These are phyloP conservation scores for Xylariales sp. DNA, from an alignment of 2,329 filamentous ascomycete species.

Conservation along the genomic window DNA sequence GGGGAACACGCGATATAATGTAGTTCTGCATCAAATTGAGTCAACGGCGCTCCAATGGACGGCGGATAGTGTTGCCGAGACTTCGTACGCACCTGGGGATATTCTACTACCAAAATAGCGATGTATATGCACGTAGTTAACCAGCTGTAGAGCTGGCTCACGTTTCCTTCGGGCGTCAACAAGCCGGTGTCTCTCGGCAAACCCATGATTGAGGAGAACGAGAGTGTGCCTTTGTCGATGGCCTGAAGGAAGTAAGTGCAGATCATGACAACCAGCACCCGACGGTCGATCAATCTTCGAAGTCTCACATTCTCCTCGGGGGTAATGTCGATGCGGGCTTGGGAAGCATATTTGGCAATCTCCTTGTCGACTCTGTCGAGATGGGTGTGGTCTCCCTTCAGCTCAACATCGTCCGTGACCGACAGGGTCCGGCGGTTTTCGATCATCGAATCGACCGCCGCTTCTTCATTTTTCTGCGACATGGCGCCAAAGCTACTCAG, in stretches of 20 bases:
- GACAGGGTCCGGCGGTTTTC: slow-evolving; percentile 48
- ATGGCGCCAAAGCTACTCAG: slow-evolving; percentile 35
- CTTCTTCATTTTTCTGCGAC: slow-evolving; percentile 44
- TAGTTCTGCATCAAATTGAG: slow-evolving; percentile 50
- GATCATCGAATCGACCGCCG: slow-evolving; percentile 41
- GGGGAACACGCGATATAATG: slow-evolving; percentile 71
- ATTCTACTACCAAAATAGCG: slow-evolving; percentile 76
- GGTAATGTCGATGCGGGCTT: slow-evolving; percentile 66
- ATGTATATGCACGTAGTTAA: slow-evolving; percentile 81
- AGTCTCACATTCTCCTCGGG: slow-evolving; percentile 70
- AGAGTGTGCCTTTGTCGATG: slow-evolving; percentile 75
- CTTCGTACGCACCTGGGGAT: slow-evolving; percentile 63
- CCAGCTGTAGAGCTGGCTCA: slow-evolving; percentile 71
- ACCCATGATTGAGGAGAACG: slow-evolving; percentile 73
- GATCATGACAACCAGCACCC: slow-evolving; percentile 77
- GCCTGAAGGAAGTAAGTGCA: slow-evolving; percentile 78
- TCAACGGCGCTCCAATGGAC: slow-evolving; percentile 9
- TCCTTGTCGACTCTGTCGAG: slow-evolving; percentile 70
- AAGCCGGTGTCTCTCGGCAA: slow-evolving; percentile 64
- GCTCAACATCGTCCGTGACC: slow-evolving; percentile 54
- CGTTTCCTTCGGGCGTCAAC: slow-evolving; percentile 51
- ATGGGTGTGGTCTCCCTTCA: slow-evolving; percentile 64
- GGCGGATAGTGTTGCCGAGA: not conserved
- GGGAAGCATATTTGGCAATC: slow-evolving; percentile 74
- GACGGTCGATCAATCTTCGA: slow-evolving; percentile 72